Base-by-base conservation (phyloP, 768 basidiomycete genomes). In the Boletus coccyginus region DNA sequence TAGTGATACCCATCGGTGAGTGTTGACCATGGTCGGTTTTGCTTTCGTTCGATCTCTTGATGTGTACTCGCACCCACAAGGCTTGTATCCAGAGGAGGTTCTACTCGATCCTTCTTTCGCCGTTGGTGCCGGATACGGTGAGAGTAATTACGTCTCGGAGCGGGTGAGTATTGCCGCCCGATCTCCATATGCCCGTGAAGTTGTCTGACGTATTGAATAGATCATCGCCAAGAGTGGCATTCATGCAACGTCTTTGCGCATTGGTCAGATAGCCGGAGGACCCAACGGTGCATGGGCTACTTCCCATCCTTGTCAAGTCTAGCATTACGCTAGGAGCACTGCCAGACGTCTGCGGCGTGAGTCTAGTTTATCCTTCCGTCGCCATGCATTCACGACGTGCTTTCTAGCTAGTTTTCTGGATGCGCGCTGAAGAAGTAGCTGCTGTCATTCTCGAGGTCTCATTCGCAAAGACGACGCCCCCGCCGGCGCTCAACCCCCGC, bases 141-240 rank as follows among this genome's bases (percentile, higher is more conserved):
- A 73, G 43, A 58, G 63, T 5, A 77, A 77, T 62, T 76, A 75
- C 56, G 69, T 74, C 3, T 41, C 69, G 1, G 77, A 77, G 61
- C 55, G 71, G 50, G 69, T 73, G 45, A 14, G 72, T 49, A 29
- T 7, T 24, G 9, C 3, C 19, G 0, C 7, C 27, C 14, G 6
- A 31, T 44, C 7, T 60, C 70, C 5, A 52, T 51, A 7, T 48
- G 11, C 35, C 41, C 1, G 17, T 7, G 5, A n/a, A 38, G 7
- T 50, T 29, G 16, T 14, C 46, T 51, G 49, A 52, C n/a, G 3
- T 21, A 12, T 42, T 14, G n/a, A 17, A 19, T 12, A 71, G 70
- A 58, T 72, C 32, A 41, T 73, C 7, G 60, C 32, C 7, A 61
- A 60, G 41, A 68, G 69, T 45, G 70, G 67, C 13, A 49, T 72